These are phyloP conservation scores for Pulveroboletus sp. DNA, from an alignment of 768 basidiomycete species.

Conservation along the genomic window DNA sequence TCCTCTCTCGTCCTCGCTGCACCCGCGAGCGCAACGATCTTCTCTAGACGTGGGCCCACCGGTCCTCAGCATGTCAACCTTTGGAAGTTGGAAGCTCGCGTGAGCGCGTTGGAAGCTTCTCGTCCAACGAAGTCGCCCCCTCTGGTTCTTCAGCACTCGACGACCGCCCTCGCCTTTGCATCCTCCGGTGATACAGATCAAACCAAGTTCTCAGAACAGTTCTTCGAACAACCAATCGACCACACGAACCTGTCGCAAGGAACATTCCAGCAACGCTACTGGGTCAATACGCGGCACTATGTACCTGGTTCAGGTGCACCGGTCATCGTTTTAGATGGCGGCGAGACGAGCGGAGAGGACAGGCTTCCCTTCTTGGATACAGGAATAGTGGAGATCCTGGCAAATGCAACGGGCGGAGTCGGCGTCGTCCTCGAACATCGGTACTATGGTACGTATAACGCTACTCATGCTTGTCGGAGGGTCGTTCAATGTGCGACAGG, in stretches of 20 bases:
- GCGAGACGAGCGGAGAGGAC: conserved; percentile 84
- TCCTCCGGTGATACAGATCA: conserved; percentile 9
- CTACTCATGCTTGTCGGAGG: background rate
- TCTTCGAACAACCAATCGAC: conserved; percentile 83
- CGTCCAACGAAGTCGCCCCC: conserved; percentile 8
- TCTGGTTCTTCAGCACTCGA: conserved; percentile 23
- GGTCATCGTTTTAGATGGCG: conserved; percentile 88
- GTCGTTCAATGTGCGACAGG: conserved; percentile 38
- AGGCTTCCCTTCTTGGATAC: conserved; percentile 53
- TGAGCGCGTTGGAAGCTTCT: conserved; percentile 14
- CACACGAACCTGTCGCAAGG: conserved; percentile 60
- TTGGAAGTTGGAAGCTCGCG: conserved; percentile 46
- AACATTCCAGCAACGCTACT: conserved; percentile 86
- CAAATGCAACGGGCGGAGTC: conserved; percentile 81
- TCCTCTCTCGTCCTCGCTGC: conserved; percentile 7
- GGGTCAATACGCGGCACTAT: conserved; percentile 85
- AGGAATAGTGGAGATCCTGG: conserved; percentile 83
- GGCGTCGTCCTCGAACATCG: conserved; percentile 91
- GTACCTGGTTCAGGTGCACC: conserved; percentile 66
- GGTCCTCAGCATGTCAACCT: conserved; percentile 64
- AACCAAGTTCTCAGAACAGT: conserved; percentile 52
- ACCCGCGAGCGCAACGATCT: conserved; percentile 9
- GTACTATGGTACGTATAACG: conserved; percentile 63
- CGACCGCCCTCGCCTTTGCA: conserved; percentile 10
- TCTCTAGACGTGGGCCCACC: conserved; percentile 15